phyloP scores from a whole-genome alignment of 331 rosid species.

The Quercus lobata region DNA sequence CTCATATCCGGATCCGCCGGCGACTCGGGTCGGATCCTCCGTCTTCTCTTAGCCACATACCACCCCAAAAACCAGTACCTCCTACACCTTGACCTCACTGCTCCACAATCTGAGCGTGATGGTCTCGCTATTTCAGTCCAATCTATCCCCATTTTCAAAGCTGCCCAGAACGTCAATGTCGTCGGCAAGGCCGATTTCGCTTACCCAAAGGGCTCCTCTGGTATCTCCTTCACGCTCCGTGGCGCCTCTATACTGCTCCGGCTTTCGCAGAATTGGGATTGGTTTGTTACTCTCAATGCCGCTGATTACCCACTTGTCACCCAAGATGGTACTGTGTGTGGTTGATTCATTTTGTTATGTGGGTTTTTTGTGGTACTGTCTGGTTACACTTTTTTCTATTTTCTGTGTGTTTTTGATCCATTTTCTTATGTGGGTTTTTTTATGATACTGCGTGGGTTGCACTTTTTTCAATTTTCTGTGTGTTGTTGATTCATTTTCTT shows the following conservation, averaged over 20 bases:
- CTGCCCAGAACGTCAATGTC: constrained; percentile 77
- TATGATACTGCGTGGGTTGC: too few relatives aligned
- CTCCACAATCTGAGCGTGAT: constrained; percentile 60
- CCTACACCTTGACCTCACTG: constrained; percentile 75
- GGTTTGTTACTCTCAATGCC: constrained; percentile 70
- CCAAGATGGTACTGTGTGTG: constrained; percentile 71
- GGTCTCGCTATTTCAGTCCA: constrained; percentile 55
- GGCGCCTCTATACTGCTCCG: constrained; percentile 77
- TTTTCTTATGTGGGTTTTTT: constrained; percentile 25
- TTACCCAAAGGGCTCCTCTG: constrained; percentile 62
- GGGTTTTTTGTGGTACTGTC: background rate
- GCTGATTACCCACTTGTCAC: constrained; percentile 84
- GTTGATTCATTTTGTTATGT: background rate
- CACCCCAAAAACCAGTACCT: constrained; percentile 85
- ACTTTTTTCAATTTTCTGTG: background rate
- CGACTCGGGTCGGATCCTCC: constrained; percentile 52
- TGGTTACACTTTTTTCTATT: background rate
- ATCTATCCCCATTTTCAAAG: constrained; percentile 53
- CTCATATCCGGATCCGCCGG: constrained; percentile 67
- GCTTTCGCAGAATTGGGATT: constrained; percentile 70
- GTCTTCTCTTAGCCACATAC: constrained; percentile 59
- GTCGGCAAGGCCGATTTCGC: constrained; percentile 78
- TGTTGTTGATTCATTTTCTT: constrained; percentile 5
- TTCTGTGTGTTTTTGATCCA: background rate
- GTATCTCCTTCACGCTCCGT: constrained; percentile 63